Conservation (phyloP, 106 monocot species). For the Alisma plantagoaquatica region DNA sequence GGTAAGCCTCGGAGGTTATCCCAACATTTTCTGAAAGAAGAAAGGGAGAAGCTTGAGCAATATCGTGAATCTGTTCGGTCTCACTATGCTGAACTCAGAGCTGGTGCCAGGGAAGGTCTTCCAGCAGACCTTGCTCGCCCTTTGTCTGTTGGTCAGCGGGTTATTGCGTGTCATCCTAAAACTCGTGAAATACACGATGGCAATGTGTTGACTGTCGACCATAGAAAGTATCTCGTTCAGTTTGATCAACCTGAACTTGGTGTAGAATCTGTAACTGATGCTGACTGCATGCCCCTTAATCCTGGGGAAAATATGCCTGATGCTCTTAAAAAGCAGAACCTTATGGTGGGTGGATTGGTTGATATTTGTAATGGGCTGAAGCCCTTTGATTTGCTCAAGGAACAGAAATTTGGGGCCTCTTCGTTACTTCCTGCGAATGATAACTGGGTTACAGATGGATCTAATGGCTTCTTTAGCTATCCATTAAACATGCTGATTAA, state of each 20-base stretch:
- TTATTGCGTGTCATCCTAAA: constrained; percentile 96
- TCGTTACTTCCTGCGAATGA: constrained; percentile 28
- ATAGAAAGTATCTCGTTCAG: constrained; percentile 76
- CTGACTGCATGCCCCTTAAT: constrained; percentile 87
- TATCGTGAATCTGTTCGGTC: constrained; percentile 90
- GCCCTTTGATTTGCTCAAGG: constrained; percentile 37
- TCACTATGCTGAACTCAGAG: constrained; percentile 79
- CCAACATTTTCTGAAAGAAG: constrained; percentile 61
- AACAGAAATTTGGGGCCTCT: constrained; percentile 33
- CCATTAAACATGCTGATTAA: constrained; percentile 78
- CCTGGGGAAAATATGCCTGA: constrained; percentile 84
- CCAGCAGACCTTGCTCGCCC: constrained; percentile 86
- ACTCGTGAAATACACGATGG: constrained; percentile 99
- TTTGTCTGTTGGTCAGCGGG: constrained; percentile 92
- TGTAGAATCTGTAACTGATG: constrained; percentile 91
- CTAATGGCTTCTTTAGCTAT: constrained; percentile 32
- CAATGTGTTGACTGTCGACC: constrained; percentile 81
- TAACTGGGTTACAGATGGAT: constrained; percentile 33
- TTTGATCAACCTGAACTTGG: constrained; percentile 95
- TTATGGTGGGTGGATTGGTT: constrained; percentile 32
- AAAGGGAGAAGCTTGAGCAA: constrained; percentile 76
- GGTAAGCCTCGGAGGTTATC: constrained; percentile 94
- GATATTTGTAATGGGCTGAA: constrained; percentile 42
- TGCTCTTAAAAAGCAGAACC: constrained; percentile 48
- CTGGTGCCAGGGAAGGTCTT: constrained; percentile 75